Percentiles rank a stretch among this genome's conserved stretches.
Conservation (phyloP, 306 rosid species). For the Corylus avellana region DNA sequence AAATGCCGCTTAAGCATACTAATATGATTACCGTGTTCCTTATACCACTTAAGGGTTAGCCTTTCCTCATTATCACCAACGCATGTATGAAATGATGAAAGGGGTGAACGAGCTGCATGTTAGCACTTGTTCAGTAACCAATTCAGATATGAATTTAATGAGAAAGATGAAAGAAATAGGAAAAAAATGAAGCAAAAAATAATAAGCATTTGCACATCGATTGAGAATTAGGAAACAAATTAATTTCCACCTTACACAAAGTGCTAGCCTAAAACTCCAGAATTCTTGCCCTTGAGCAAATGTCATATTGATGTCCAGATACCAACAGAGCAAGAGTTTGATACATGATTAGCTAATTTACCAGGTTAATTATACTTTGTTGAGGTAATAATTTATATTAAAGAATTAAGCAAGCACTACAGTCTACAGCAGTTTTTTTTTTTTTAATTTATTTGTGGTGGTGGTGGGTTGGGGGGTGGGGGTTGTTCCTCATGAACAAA, state of each 20-base stretch:
- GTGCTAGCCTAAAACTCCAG: background rate
- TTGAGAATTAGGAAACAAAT: conserved; percentile 6
- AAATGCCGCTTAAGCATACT: conserved; percentile 2
- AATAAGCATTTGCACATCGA: background rate
- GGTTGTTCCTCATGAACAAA: background rate
- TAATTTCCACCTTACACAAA: background rate
- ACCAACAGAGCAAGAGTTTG: background rate
- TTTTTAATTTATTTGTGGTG: too few species aligned
- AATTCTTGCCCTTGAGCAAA: background rate
- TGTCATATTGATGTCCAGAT: background rate
- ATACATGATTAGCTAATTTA: background rate
- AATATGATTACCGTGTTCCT: conserved; percentile 78
- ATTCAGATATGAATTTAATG: conserved; percentile 14
- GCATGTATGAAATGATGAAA: conserved; percentile 96
- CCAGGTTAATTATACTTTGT: background rate
- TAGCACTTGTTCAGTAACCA: conserved; percentile 26
- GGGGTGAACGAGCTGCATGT: conserved; percentile 76
- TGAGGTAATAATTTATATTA: background rate
- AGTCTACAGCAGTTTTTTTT: background rate
- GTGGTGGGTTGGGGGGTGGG: too few species aligned
- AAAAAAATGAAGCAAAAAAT: conserved; percentile 5
- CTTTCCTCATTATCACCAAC: conserved; percentile 95
- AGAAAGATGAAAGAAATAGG: background rate
- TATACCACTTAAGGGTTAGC: conserved; percentile 93
- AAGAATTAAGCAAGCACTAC: background rate